These are phyloP conservation scores for Glycyrrhiza uralensis DNA, from an alignment of 306 rosid genomes.

Conservation along the genomic window DNA sequence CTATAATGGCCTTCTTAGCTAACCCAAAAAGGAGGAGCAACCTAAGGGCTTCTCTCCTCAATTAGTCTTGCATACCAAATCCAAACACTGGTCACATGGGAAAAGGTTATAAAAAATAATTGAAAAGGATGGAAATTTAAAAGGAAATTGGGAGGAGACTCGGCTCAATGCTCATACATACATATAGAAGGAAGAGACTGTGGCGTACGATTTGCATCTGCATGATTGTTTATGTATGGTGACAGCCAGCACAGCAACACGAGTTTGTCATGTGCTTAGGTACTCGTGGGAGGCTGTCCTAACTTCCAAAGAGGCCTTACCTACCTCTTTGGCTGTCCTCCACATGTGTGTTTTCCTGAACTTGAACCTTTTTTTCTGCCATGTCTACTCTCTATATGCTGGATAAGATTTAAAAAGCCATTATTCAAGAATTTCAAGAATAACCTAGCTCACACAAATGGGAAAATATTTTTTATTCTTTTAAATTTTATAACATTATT, in stretches of 20 bases:
- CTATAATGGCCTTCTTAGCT: conserved; percentile 34
- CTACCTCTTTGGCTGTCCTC: conserved; percentile 61
- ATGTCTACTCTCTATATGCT: conserved; percentile 9
- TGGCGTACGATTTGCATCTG: conserved; percentile 31
- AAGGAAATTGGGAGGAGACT: not conserved
- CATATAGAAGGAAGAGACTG: not conserved
- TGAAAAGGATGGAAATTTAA: not conserved
- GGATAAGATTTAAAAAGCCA: conserved; percentile 32
- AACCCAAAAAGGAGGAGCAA: conserved; percentile 35
- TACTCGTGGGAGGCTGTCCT: conserved; percentile 45
- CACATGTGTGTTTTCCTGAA: conserved; percentile 48
- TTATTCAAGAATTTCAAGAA: conserved; percentile 6
- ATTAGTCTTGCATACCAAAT: conserved; percentile 18
- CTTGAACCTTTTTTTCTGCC: conserved; percentile 19
- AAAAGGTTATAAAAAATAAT: not conserved
- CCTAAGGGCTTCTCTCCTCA: conserved; percentile 18
- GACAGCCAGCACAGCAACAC: conserved; percentile 60
- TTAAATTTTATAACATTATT: conserved; percentile 13
- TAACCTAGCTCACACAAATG: conserved; percentile 1
- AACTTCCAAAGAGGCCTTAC: conserved; percentile 49
- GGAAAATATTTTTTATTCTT: not conserved
- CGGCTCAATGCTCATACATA: too few relatives aligned
- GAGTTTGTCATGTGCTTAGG: conserved; percentile 73
- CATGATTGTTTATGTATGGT: conserved; percentile 31
- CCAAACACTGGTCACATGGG: conserved; percentile 36